Percentiles rank a stretch among this genome's conserved stretches.
phyloP scores from a whole-genome alignment of 495 filamentous ascomycete genomes.

The Coniosporium apollinis region DNA sequence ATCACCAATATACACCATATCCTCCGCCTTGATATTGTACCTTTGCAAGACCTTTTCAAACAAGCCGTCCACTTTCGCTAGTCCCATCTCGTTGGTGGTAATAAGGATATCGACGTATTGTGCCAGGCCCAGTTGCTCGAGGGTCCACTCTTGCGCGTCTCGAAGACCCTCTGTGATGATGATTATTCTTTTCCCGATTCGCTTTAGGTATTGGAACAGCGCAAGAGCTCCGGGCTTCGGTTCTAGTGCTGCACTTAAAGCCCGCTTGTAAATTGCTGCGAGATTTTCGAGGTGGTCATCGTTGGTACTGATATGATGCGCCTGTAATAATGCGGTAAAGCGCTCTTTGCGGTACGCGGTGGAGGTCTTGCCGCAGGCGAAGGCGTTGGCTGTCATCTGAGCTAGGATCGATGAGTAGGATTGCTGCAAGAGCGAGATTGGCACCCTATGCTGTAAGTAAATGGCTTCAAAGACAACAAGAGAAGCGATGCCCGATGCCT shows the following conservation, averaged over 20 bases:
- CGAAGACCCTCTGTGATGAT: slow-evolving; percentile 13
- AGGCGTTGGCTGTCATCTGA: slow-evolving; percentile 19
- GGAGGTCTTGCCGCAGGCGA: slow-evolving; percentile 23
- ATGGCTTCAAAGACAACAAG: slow-evolving; percentile 14
- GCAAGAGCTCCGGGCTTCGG: neutral
- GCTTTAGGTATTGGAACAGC: neutral
- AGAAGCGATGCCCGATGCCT: slow-evolving; percentile 19
- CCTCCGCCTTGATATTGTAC: no score
- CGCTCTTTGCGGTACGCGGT: slow-evolving; percentile 24
- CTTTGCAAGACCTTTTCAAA: no score
- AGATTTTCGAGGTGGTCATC: neutral
- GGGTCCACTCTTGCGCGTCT: slow-evolving; percentile 27
- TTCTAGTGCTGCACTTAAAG: neutral
- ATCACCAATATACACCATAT: no score
- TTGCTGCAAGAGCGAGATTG: slow-evolving; percentile 8
- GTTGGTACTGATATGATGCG: slow-evolving; percentile 2
- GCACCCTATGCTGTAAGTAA: neutral
- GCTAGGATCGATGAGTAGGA: slow-evolving; percentile 19
- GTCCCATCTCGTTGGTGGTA: slow-evolving; percentile 22
- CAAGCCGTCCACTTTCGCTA: slow-evolving; percentile 23
- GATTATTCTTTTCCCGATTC: neutral
- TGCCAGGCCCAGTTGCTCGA: slow-evolving; percentile 18
- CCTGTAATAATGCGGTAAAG: slow-evolving; percentile 18
- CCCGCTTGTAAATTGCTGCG: neutral
- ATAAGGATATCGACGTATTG: slow-evolving; percentile 22